Conservation (phyloP, 2,329 filamentous ascomycete species). For the Sporothrix curviconia region DNA sequence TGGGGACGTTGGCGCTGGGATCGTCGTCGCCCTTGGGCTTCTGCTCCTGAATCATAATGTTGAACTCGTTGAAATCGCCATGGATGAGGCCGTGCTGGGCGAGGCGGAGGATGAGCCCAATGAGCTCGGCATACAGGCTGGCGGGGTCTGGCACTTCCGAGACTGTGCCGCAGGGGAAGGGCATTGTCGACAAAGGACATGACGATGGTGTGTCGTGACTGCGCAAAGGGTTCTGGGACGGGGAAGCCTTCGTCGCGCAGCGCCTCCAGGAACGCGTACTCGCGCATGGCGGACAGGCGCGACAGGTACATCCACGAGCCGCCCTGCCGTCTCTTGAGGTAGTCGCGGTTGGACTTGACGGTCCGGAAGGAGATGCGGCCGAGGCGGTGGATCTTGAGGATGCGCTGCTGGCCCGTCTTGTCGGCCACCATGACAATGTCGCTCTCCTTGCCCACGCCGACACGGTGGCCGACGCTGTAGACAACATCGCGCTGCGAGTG, state of each 20-base stretch:
- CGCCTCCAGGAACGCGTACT: conserved; percentile 89
- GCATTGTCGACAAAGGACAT: conserved; percentile 94
- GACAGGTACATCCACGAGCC: conserved; percentile 98
- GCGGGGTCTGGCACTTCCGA: conserved; percentile 76
- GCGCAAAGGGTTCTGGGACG: conserved; percentile 79
- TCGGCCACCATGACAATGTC: conserved; percentile 93
- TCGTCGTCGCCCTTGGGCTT: conserved; percentile 40
- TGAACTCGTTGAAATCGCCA: conserved; percentile 99
- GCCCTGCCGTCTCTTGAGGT: conserved; percentile 66
- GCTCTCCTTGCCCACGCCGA: conserved; percentile 95
- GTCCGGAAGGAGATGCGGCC: conserved; percentile 95
- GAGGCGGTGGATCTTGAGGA: conserved; percentile 93
- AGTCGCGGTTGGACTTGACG: conserved; percentile 93
- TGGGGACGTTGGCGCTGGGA: conserved; percentile 15
- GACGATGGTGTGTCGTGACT: conserved; percentile 91
- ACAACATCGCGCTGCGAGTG: conserved; percentile 73
- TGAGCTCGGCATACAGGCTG: conserved; percentile 82
- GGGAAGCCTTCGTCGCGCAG: conserved; percentile 78
- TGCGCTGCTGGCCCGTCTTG: conserved; percentile 65
- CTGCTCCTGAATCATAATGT: conserved; percentile 84
- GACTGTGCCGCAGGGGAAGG: conserved; percentile 84
- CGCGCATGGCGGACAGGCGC: conserved; percentile 83
- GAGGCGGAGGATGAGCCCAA: conserved; percentile 75
- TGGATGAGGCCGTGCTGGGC: conserved; percentile 88
- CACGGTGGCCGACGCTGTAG: conserved; percentile 88